Percentiles rank a stretch among this genome's conserved stretches.
These are phyloP conservation scores for Cyanophora paradoxa DNA, from an alignment of 78 protist genomes.

Conservation along the genomic window DNA sequence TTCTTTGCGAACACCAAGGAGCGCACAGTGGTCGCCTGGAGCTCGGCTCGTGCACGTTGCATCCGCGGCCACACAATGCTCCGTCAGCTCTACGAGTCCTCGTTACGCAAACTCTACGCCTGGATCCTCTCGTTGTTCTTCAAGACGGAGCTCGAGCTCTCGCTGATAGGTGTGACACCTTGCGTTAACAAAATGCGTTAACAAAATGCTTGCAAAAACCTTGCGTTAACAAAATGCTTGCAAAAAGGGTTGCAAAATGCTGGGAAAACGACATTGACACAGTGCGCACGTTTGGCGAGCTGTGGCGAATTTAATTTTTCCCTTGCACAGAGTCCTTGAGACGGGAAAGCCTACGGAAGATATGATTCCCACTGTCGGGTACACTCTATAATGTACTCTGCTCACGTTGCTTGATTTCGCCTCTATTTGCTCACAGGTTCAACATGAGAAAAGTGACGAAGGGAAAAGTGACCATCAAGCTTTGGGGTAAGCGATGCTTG, in stretches of 20 bases:
- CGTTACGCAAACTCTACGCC: no score
- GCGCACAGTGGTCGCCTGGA: no score
- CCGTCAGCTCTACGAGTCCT: no score
- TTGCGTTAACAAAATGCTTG: no score
- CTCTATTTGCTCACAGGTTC: no score
- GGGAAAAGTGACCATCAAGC: slow-evolving; percentile 72
- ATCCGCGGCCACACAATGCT: no score
- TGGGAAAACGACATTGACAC: slow-evolving; percentile 93
- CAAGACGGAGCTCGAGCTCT: slow-evolving; percentile 92
- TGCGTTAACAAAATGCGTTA: no score
- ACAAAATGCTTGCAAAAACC: no score
- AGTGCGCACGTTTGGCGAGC: slow-evolving; percentile 23
- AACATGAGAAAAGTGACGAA: slow-evolving; percentile 87
- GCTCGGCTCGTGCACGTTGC: no score
- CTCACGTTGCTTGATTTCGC: slow-evolving; percentile 61
- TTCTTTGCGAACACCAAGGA: no score
- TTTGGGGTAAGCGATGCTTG: slow-evolving; percentile 98
- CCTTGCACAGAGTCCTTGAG: background rate
- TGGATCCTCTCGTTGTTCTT: no score
- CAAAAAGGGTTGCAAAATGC: slow-evolving; percentile 88
- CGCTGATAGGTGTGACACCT: slow-evolving; percentile 93
- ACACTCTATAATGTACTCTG: no score
- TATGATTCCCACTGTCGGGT: slow-evolving; percentile 93
- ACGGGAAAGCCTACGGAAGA: slow-evolving; percentile 53
- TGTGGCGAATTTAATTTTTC: background rate